Conservation (phyloP, 2,329 filamentous ascomycete species). For the Pestalotiopsis sp. region DNA sequence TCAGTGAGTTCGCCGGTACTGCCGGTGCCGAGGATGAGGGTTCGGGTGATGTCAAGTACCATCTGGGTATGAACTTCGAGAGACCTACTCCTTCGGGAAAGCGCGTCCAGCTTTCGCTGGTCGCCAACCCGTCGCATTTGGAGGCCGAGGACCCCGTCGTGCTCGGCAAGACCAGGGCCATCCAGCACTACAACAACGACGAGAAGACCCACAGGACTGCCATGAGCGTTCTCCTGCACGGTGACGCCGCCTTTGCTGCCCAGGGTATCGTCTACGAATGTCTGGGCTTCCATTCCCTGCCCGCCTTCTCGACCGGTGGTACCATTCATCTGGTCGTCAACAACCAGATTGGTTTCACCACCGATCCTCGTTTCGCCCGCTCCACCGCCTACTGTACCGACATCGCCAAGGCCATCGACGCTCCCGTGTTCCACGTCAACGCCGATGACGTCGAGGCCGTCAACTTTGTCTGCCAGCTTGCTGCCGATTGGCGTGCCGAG, state of each 20-base stretch:
- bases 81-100: slow-evolving; percentile 96
- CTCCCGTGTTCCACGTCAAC: slow-evolving; percentile 98
- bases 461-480: slow-evolving; percentile 96
- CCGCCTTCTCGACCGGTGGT: slow-evolving; percentile 94
- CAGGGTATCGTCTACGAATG: slow-evolving; percentile 99
- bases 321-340: slow-evolving; percentile 97
- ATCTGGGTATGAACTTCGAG: slow-evolving; percentile 99
- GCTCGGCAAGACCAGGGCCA: slow-evolving; percentile 93
- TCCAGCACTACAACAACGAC: slow-evolving; percentile 98
- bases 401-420: slow-evolving; percentile 98
- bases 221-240: slow-evolving; percentile 95
- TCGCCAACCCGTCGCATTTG: slow-evolving; percentile 97
- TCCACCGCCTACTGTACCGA: slow-evolving; percentile 99
- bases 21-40: slow-evolving; percentile 89
- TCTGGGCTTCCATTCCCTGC: slow-evolving; percentile 93
- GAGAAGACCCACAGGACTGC: slow-evolving; percentile 85
- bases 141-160: slow-evolving; percentile 98
- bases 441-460: slow-evolving; percentile 97
- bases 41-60: slow-evolving; percentile 98
- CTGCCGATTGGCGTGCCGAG: slow-evolving; percentile 96
- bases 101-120: slow-evolving; percentile 97
- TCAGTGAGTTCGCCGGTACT: slow-evolving; percentile 94
- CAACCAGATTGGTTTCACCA: slow-evolving; percentile 99
- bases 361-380: slow-evolving; percentile 93
- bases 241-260: slow-evolving; percentile 93